Evolutionary conservation across 345 rosid species (phyloP).

Genomic region (Boechera divaricarpa): DNA sequence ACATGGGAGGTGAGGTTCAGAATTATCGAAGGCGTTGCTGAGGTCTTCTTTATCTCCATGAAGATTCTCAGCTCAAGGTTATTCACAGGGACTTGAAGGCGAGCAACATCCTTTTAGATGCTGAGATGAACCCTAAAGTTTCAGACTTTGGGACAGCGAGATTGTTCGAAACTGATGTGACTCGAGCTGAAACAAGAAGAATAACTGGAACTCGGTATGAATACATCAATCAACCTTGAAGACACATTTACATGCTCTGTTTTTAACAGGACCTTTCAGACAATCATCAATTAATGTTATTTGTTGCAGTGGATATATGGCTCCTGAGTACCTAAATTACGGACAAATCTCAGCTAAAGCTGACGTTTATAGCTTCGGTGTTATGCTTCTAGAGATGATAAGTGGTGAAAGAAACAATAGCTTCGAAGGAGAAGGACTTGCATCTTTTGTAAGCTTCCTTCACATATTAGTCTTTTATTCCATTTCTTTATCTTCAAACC

Average conservation of each 20-base stretch:
- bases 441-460: conserved; percentile 37
- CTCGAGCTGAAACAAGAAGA: conserved; percentile 38
- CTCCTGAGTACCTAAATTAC: conserved; percentile 48
- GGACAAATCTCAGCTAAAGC: conserved; percentile 54
- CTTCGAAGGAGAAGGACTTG: conserved; percentile 35
- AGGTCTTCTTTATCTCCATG: conserved; percentile 47
- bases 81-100: conserved; percentile 43
- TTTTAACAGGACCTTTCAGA: too few species aligned
- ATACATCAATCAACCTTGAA: not conserved
- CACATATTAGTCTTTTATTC: conserved; percentile 22
- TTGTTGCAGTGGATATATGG: conserved; percentile 59
- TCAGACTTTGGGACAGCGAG: conserved; percentile 49
- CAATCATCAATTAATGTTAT: not conserved
- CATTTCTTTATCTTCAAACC: not conserved
- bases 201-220: conserved; percentile 49
- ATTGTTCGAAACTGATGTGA: conserved; percentile 26
- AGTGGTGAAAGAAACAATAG: conserved; percentile 33
- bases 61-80: conserved; percentile 39
- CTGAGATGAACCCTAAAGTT: conserved; percentile 42
- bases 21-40: conserved; percentile 42
- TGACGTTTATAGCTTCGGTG: conserved; percentile 56
- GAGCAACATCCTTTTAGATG: conserved; percentile 42
- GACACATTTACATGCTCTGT: too few species aligned
- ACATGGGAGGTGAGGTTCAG: conserved; percentile 36
- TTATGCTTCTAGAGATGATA: conserved; percentile 45